Base-by-base conservation (phyloP, 768 basidiomycete genomes). In the Xerocomus brunneocitrinus region DNA sequence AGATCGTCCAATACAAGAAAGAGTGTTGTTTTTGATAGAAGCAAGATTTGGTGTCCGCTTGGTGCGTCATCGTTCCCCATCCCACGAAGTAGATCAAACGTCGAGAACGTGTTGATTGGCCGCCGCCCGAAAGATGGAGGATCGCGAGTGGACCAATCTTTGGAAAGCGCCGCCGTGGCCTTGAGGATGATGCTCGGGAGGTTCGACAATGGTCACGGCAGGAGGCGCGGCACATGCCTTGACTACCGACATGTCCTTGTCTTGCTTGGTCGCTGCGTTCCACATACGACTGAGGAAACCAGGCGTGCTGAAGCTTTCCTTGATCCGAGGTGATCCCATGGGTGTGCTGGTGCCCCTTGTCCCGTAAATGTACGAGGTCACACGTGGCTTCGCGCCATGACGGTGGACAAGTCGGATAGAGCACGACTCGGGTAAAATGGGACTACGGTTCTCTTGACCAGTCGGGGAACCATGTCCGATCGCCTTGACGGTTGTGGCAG, bases 271-370 rank as follows among this genome's bases (percentile, higher is more conserved):
- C 47, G 83, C 82, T 10, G 79, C 82, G 34, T 79, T 87, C 83
- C 86, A 87, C 83, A 89, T 86, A 28, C 87, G 77, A 59, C 82
- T 87, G 46, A 88, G 72, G 65, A 89, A 85, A 24, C 70, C 42
- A 63, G 77, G 73, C 58, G 74, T 71, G 50, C 76, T 78, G 27
- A 71, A 63, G 55, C 76, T 78, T 40, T 71, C 64, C 42, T 59
- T 70, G 51, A 64, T 57, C 39, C 68, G 62, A 16, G 59, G 57
- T 2, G 60, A 67, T 46, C 63, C 54, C 38, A 35, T 32, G 12
- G 56, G 61, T 9, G 57, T 56, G 19, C 35, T 47, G 55, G 52
- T 47, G 36, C 55, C 48, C 0, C 12, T 56, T 12, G 53, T 32
- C 8, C 61, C 63, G 27, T 71, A 69, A 43, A 67, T 53, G 34